A percentile compares a stretch with the other conserved stretches of the same genome.
phyloP scores from a whole-genome alignment of 164 flowering plant genomes.

The Vitis rotundifolia region DNA sequence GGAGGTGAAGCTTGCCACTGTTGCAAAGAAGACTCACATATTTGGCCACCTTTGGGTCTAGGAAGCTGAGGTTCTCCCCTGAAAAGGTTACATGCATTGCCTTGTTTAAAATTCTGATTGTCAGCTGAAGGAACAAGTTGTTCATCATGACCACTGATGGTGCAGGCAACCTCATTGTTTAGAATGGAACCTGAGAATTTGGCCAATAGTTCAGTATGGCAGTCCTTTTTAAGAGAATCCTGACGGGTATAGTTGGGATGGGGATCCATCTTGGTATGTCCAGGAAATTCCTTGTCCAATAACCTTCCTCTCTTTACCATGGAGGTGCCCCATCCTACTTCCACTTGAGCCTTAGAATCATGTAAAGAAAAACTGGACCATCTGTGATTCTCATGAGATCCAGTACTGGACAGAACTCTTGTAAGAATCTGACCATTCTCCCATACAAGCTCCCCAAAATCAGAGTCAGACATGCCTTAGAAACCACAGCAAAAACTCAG shows the following conservation, averaged over 20 bases:
- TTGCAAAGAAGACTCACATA: conserved; percentile 3
- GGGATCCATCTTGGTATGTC: neutral
- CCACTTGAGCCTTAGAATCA: neutral
- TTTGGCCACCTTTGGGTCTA: neutral
- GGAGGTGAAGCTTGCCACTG: neutral
- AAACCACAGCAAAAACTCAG: neutral
- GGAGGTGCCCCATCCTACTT: neutral
- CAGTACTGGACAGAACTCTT: conserved; percentile 3
- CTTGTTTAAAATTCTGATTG: neutral
- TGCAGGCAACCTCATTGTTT: neutral
- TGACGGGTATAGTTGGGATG: neutral
- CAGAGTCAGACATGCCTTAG: conserved; percentile 14
- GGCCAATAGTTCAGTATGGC: neutral
- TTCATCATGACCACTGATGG: neutral
- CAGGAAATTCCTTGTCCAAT: neutral
- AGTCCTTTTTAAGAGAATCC: neutral
- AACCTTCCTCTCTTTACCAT: neutral
- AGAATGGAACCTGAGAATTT: neutral
- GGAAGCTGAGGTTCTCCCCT: neutral
- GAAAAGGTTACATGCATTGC: neutral
- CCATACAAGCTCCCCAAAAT: conserved; percentile 19
- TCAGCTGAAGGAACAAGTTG: neutral
- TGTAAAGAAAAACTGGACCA: neutral
- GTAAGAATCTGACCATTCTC: conserved; percentile 19
- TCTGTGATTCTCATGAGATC: neutral